Percentiles rank a stretch among this genome's conserved stretches.
Evolutionary conservation across 2,329 filamentous ascomycete genomes (phyloP).

Genomic region (Neofusicoccum cordaticola): DNA sequence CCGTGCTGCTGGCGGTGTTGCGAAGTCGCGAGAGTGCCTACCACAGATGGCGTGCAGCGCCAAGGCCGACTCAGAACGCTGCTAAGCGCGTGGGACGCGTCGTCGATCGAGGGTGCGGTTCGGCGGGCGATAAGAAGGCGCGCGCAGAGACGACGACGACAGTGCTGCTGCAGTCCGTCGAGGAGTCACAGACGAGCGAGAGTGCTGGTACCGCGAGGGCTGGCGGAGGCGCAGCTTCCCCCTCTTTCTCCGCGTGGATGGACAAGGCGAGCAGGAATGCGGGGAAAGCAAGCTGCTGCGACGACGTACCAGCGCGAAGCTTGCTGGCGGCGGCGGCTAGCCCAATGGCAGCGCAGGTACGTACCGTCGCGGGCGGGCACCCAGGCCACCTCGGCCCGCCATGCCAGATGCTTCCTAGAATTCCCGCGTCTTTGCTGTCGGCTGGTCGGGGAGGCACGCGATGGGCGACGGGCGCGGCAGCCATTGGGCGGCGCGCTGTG

Average conservation of each 20-base stretch:
- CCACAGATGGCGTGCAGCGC: not conserved
- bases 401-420: not conserved
- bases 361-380: not conserved
- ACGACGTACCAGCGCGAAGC: constrained; percentile 9
- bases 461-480: not conserved
- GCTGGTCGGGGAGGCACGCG: constrained; percentile 1
- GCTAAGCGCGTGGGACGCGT: not conserved
- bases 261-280: not conserved
- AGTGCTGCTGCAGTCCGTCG: not conserved
- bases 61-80: not conserved
- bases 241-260: constrained; percentile 5
- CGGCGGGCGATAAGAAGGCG: not conserved
- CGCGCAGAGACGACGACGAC: too few species aligned
- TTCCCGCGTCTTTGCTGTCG: constrained; percentile 6
- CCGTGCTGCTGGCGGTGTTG: not conserved
- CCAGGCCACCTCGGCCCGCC: not conserved
- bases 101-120: not conserved
- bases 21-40: not conserved
- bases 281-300: constrained; percentile 4
- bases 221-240: not conserved
- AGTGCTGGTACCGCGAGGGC: not conserved
- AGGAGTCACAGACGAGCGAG: not conserved
- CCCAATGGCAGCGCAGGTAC: not conserved
- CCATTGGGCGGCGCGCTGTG: not conserved
- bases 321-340: not conserved